Evolutionary conservation across 352 stramenopile species (phyloP), one percentile per base, ranked within the genome.

Genomic region (Pythium graminicola): DNA sequence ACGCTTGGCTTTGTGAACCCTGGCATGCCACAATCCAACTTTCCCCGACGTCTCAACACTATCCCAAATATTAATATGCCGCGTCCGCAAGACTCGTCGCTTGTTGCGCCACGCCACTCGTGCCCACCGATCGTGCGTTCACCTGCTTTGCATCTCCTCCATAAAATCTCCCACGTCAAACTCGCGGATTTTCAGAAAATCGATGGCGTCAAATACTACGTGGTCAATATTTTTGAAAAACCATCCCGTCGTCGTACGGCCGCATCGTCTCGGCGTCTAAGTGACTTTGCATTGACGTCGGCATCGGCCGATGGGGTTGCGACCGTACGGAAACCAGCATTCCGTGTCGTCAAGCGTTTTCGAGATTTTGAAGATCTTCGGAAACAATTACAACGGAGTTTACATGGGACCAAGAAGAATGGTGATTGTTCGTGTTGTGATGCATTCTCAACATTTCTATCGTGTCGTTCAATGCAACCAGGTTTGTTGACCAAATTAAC

Each of bases 171-270:
- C 17, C 66, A 60, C 38, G 53, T 81, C 24, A 63, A 80, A 54
- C 69, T 84, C 56, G 54, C 46, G 33, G 64, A 72, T 40, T 70
- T 79, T 55, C 57, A 64, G 24, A 60, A 75, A 36, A 69, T 76
- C 31, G 55, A 66, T 22, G 65, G 65, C 41, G 65, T 76, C 56
- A 64, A 70, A 28, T 75, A 80, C 61, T 85, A 80, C 49, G 70
- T 76, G 22, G 19, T 85, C 23, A 72, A 85, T 47, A 60, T 85
- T 22, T 85, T 71, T 17, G 54, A 78, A 28, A 73, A 70, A 35
- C 62, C 70, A 45, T 70, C 64, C 27, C 69, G 45, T 4, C 47
- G 40, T 16, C 47, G 47, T 32, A 9, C 22, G n/a, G 39, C 32
- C 19, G 53, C 43, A 5, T 48, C 35, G 2, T 49, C 43, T n/a